These are phyloP conservation scores for Pythium insidiosum DNA, from an alignment of 352 stramenopile species.

Conservation along the genomic window DNA sequence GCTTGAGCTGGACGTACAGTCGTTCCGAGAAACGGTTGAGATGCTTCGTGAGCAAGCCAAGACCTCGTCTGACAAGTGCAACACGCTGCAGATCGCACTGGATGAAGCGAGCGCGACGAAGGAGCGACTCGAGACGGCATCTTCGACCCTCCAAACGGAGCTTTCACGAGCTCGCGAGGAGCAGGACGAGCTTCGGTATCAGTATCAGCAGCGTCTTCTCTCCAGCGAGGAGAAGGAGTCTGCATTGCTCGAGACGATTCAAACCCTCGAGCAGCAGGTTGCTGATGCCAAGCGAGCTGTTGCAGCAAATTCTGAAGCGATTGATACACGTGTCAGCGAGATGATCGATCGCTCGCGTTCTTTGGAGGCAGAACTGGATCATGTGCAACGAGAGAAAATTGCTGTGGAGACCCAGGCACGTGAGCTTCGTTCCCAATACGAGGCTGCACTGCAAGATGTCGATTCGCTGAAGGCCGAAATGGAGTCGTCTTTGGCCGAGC, in stretches of 20 bases:
- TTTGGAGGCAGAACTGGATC: too few species aligned
- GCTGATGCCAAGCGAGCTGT: conserved; percentile 8
- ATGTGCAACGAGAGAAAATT: too few species aligned
- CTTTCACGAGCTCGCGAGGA: conserved; percentile 37
- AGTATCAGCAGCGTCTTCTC: conserved; percentile 46
- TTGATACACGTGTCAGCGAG: too few species aligned
- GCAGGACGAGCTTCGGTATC: conserved; percentile 44
- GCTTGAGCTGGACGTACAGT: conserved; percentile 54
- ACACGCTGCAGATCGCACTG: conserved; percentile 23
- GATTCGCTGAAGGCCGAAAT: conserved; percentile 1
- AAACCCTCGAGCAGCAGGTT: conserved; percentile 26
- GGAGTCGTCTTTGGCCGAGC: conserved; percentile 9
- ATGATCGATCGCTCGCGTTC: too few species aligned
- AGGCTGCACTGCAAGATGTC: conserved; percentile 12
- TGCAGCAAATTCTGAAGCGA: too few species aligned
- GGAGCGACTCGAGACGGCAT: conserved; percentile 24
- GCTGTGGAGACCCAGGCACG: too few species aligned
- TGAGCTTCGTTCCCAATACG: not conserved
- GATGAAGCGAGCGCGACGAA: conserved; percentile 16
- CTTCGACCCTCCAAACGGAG: conserved; percentile 16
- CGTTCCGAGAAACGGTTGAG: conserved; percentile 51
- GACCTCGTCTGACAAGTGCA: conserved; percentile 28
- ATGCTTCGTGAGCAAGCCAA: conserved; percentile 52
- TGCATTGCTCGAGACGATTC: conserved; percentile 25
- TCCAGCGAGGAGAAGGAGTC: conserved; percentile 32